Evolutionary conservation across 768 basidiomycete genomes (phyloP), one percentile per base, ranked within the genome.

Genomic region (Candolleomyces aberdarensis): DNA sequence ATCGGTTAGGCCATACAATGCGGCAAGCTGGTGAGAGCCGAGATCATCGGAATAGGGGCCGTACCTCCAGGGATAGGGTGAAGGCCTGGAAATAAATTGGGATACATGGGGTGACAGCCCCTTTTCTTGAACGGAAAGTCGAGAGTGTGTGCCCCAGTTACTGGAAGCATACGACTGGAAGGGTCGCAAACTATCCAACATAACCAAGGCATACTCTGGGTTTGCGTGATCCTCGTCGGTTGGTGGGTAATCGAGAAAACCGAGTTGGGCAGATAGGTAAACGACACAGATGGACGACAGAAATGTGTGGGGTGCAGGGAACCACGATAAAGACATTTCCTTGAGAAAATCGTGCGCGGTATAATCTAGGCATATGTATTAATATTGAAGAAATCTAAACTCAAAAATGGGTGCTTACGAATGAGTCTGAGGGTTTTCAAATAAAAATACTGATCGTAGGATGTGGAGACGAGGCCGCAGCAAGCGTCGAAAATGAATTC

Each of bases 361-460:
- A 20, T 58, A 58, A 36, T 58, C 57, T 58, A 32, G 2, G 26
- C 36, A 32, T 7, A 4, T 4, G 1, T 13, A 11, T 9, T 20
- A 13, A 26, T 22, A 14, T 46, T 26, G 20, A 26, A 13, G 29
- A 3, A 6, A 8, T 26, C 11, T 32, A 7, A 20, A 15, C 10
- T 7, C 17, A 47, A 20, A 11, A 36, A 46, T 32, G 36, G 17
- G 3, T 29, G 50, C n/a, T n/a, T 40, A 59, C 58, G 58, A 29
- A 59, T 44, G 36, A 59, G 58, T 4, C 50, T 47, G 11, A 59
- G 32, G 11, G n/a, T n/a, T n/a, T n/a, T n/a, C n/a, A n/a, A n/a
- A n/a, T n/a, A n/a, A n/a, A n/a, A n/a, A n/a, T n/a, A n/a, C n/a
- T n/a, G n/a, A n/a, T n/a, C n/a, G n/a, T n/a, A n/a, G 36, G 36